Evolutionary conservation across 2,329 filamentous ascomycete genomes (phyloP).

Genomic region (Thelonectria olida): DNA sequence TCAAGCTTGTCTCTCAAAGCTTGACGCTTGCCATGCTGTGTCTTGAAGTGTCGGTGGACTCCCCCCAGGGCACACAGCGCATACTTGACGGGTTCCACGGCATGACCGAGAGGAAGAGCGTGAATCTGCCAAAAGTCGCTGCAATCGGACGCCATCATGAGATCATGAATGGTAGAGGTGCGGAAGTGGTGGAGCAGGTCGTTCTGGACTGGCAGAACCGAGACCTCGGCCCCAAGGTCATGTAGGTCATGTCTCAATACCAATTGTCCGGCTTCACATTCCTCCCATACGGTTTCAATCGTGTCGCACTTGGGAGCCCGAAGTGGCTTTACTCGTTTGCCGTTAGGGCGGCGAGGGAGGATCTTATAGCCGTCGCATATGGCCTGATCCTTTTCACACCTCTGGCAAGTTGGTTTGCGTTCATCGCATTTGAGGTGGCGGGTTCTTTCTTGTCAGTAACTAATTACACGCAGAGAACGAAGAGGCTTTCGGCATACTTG

Average conservation of each 20-base stretch:
- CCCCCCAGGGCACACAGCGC: conserved; percentile 6
- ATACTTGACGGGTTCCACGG: conserved; percentile 1
- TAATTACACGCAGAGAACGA: not conserved
- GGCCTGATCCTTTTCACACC: not conserved
- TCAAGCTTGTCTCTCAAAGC: not conserved
- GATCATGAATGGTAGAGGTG: not conserved
- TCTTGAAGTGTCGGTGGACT: conserved; percentile 4
- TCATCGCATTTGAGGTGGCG: not conserved
- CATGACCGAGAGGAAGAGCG: not conserved
- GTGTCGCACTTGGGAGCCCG: not conserved
- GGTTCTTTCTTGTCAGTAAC: not conserved
- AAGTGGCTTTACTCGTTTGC: not conserved
- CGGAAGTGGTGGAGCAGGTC: conserved; percentile 4
- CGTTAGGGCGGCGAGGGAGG: not conserved
- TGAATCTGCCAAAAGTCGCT: conserved; percentile 5
- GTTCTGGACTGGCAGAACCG: not conserved
- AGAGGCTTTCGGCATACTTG: not conserved
- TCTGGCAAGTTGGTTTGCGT: not conserved
- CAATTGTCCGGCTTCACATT: not conserved
- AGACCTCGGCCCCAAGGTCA: not conserved
- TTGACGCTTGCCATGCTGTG: not conserved
- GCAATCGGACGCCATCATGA: not conserved
- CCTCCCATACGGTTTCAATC: not conserved
- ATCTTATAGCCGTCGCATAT: not conserved
- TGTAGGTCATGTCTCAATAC: not conserved